Evolutionary conservation across 345 rosid genomes (phyloP).

Genomic region (Gossypium ekmanianum): DNA sequence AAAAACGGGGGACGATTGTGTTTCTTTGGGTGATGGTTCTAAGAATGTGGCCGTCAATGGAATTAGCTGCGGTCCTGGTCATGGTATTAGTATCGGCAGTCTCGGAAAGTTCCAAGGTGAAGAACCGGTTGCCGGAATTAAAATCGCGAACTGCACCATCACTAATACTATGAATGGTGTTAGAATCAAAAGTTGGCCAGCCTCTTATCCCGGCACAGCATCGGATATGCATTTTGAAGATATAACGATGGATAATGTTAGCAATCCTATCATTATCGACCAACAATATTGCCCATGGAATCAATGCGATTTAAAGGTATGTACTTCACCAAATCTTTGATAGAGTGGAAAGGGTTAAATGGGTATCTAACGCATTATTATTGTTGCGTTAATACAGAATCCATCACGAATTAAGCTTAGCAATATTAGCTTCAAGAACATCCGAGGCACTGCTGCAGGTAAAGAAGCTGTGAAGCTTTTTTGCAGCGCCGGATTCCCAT

Average conservation of each 20-base stretch:
- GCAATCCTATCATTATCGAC: conserved; percentile 37
- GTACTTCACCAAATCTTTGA: background rate
- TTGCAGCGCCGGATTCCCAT: conserved; percentile 26
- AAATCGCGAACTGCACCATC: conserved; percentile 33
- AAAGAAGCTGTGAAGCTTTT: conserved; percentile 16
- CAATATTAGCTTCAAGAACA: conserved; percentile 24
- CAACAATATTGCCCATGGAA: conserved; percentile 39
- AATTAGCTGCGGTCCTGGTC: too few species aligned
- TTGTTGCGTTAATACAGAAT: conserved; percentile 5
- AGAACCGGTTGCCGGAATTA: conserved; percentile 34
- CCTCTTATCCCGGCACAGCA: conserved; percentile 21
- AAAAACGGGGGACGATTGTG: too few species aligned
- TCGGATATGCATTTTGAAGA: conserved; percentile 33
- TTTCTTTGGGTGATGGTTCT: too few species aligned
- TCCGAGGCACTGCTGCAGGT: conserved; percentile 26
- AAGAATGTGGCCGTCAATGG: too few species aligned
- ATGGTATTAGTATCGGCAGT: conserved; percentile 49
- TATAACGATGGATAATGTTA: conserved; percentile 27
- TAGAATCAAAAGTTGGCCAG: conserved; percentile 65
- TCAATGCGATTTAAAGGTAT: conserved; percentile 26
- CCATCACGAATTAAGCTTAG: conserved; percentile 25
- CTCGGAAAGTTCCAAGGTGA: conserved; percentile 38
- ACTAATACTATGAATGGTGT: conserved; percentile 35
- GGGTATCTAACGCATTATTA: too few species aligned
- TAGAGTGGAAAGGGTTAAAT: background rate